Evolutionary conservation across 208 protist species (phyloP).

Genomic region (Leptomonas seymouri): DNA sequence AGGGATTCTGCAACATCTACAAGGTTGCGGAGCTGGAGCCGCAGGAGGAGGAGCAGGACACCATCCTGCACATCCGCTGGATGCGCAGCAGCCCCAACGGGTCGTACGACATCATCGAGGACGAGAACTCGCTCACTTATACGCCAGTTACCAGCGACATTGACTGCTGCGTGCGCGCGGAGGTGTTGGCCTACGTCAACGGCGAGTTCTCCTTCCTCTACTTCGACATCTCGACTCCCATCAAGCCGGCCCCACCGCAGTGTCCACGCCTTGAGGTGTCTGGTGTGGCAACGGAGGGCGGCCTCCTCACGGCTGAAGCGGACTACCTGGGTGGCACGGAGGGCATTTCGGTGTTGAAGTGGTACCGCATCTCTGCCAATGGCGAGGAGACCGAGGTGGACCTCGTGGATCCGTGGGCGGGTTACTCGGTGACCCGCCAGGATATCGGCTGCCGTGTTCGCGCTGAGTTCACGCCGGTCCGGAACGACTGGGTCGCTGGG

Average conservation of each 20-base stretch:
- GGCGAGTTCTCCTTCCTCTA: conserved; percentile 90
- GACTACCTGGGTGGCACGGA: conserved; percentile 90
- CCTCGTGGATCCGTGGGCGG: conserved; percentile 74
- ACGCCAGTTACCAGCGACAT: conserved; percentile 79
- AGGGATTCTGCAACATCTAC: conserved; percentile 90
- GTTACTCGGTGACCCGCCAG: conserved; percentile 77
- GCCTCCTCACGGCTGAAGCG: conserved; percentile 75
- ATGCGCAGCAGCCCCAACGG: conserved; percentile 79
- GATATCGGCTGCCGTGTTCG: conserved; percentile 88
- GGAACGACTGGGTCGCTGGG: conserved; percentile 89
- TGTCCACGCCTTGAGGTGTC: conserved; percentile 85
- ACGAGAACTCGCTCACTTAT: conserved; percentile 84
- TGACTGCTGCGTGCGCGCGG: conserved; percentile 81
- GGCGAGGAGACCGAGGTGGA: conserved; percentile 75
- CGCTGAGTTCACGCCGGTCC: conserved; percentile 87
- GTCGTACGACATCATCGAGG: conserved; percentile 88
- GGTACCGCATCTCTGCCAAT: conserved; percentile 80
- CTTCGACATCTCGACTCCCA: conserved; percentile 90
- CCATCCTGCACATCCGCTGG: conserved; percentile 93
- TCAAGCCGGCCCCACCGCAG: conserved; percentile 75
- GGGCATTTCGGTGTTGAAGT: conserved; percentile 83
- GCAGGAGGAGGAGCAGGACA: conserved; percentile 82
- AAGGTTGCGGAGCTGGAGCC: conserved; percentile 72
- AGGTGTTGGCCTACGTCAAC: conserved; percentile 91
- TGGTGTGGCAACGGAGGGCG: conserved; percentile 75